phyloP scores from a whole-genome alignment of 257 asterid genomes.

The Salvia splendens region DNA sequence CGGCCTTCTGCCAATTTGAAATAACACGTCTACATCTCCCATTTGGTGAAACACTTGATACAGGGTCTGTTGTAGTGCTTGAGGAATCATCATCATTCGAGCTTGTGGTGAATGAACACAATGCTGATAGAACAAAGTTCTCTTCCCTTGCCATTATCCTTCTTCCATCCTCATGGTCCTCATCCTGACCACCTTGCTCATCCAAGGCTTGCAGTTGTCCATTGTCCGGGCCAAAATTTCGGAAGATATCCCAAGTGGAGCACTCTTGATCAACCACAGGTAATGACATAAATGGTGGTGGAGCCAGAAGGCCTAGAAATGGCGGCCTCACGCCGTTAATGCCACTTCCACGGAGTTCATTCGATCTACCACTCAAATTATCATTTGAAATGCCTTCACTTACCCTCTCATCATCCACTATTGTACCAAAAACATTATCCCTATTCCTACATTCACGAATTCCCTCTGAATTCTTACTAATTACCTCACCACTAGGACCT shows the following conservation, averaged over 20 bases:
- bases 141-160: slow-evolving; percentile 38
- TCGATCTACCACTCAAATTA: slow-evolving; percentile 25
- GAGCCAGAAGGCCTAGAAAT: slow-evolving; percentile 40
- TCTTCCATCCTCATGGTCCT: slow-evolving; percentile 33
- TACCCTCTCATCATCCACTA: slow-evolving; percentile 31
- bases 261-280: slow-evolving; percentile 55
- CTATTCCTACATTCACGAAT: slow-evolving; percentile 32
- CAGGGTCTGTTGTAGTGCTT: slow-evolving; percentile 70
- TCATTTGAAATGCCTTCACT: slow-evolving; percentile 29
- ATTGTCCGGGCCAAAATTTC: slow-evolving; percentile 54
- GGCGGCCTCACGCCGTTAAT: slow-evolving; percentile 84
- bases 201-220: slow-evolving; percentile 13
- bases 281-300: slow-evolving; percentile 61
- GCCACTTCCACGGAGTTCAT: slow-evolving; percentile 49
- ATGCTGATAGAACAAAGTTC: slow-evolving; percentile 46
- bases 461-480: slow-evolving; percentile 31
- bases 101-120: slow-evolving; percentile 65
- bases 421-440: slow-evolving; percentile 23
- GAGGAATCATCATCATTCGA: slow-evolving; percentile 89
- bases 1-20: slow-evolving; percentile 82
- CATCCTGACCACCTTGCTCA: slow-evolving; percentile 30
- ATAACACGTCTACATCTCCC: slow-evolving; percentile 60
- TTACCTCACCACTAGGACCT: slow-evolving; percentile 25
- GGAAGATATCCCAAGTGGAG: slow-evolving; percentile 73
- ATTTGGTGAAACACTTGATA: slow-evolving; percentile 65